Base-by-base conservation (phyloP, 148 eudicot genomes). In the Fagopyrum homotropicum region DNA sequence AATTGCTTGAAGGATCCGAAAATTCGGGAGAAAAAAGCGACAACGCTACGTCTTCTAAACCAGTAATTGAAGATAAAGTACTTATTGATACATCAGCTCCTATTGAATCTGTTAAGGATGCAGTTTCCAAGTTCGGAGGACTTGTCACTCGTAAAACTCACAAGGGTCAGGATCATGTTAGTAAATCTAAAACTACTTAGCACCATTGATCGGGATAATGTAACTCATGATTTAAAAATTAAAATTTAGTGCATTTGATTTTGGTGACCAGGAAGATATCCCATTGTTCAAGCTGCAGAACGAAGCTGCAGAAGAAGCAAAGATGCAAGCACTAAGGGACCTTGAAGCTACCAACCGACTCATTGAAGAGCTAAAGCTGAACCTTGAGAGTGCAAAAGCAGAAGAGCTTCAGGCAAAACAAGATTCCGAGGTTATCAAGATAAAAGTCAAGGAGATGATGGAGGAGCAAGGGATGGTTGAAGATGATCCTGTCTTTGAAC, bases 121-220 rank as follows among this genome's bases (percentile, higher is more conserved):
- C 98, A 57, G 98, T 88, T 64, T 90, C 98, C 40, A 93, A 85
- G 80, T 93, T 93, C 52, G 98, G 98, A 52, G 98, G 98, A 64
- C 89, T 89, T 72, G 92, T 86, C 76, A 91, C 86, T 81, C 89
- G 93, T 91, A 93, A 90, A 79, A 93, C 98, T 77, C 98, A 90
- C 74, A 85, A 83, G 80, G 86, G 83, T 57, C 91, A 86, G 40
- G 40, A 35, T 35, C 40, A 35, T 35, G 40, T 35, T 35, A 35
- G 40, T 35, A 35, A 35, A 35, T 35, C 40, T 35, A 35, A 1
- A 60, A 90, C 93, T 26, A 90, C 43, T 48, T 49, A 59, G 19
- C 74, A 74, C 5, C 44, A 56, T 56, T 56, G 2, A 16, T n/a
- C 7, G 7, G 7, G 26, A n/a, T 1, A n/a, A 1, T 51, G 11